Percentiles rank a stretch among this genome's conserved stretches.
These are phyloP conservation scores for Zelopaecilomyces penicillatus DNA, from an alignment of 2,329 filamentous ascomycete species.

Conservation along the genomic window DNA sequence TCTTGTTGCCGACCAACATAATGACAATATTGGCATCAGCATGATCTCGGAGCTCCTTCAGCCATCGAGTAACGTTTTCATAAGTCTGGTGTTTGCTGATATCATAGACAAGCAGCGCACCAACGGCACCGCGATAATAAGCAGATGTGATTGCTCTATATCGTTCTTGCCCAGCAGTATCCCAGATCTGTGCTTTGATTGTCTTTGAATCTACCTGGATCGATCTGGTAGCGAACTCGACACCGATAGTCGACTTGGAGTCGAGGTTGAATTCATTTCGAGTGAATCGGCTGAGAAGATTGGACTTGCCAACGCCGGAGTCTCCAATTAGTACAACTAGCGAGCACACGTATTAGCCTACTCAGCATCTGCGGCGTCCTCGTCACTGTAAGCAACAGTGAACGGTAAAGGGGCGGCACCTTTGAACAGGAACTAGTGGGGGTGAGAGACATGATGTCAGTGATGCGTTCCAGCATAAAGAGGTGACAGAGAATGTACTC, in stretches of 20 bases:
- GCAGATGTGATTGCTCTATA: conserved; percentile 98
- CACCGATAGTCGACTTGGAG: conserved; percentile 98
- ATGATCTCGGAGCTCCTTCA: conserved; percentile 97
- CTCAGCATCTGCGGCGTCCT: background rate
- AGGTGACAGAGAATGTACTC: conserved; percentile 33
- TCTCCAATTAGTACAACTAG: conserved; percentile 97
- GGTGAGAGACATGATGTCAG: conserved; percentile 21
- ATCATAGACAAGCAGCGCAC: conserved; percentile 95
- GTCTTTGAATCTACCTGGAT: conserved; percentile 99
- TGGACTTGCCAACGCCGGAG: conserved; percentile 99
- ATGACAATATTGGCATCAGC: conserved; percentile 99
- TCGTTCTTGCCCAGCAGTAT: conserved; percentile 96
- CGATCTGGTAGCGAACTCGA: conserved; percentile 96
- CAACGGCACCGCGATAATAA: conserved; percentile 96
- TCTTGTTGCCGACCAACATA: conserved; percentile 99
- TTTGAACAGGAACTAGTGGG: conserved; percentile 92
- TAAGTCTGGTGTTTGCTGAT: conserved; percentile 99
- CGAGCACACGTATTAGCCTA: conserved; percentile 22
- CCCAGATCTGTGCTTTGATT: conserved; percentile 99
- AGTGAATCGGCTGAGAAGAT: conserved; percentile 98
- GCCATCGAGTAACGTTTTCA: conserved; percentile 96
- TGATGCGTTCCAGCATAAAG: conserved; percentile 4
- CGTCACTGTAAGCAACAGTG: conserved; percentile 1
- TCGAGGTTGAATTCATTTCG: conserved; percentile 99
- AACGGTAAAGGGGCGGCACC: conserved; percentile 45